Conservation (phyloP, 2,329 filamentous ascomycete genomes). For the Aspergillus aculeatinus region DNA sequence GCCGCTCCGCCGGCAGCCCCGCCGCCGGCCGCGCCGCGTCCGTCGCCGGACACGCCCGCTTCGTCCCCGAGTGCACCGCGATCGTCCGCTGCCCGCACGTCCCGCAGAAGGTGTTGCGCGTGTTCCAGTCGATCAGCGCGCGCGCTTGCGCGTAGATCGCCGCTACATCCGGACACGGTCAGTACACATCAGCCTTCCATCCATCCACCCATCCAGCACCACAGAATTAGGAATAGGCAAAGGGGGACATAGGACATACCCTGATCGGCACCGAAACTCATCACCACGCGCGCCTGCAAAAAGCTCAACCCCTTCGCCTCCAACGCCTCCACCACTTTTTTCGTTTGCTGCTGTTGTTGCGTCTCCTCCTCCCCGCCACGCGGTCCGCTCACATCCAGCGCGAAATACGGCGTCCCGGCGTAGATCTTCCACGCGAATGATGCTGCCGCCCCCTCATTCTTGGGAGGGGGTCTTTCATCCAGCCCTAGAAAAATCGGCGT, state of each 20-base stretch:
- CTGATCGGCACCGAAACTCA: constrained; percentile 60
- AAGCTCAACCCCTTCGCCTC: constrained; percentile 66
- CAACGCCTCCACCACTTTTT: constrained; percentile 58
- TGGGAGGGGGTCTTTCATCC: constrained; percentile 59
- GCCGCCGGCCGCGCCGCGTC: constrained; percentile 37
- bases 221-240: too few species aligned
- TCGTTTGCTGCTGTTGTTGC: constrained; percentile 49
- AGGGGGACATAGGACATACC: constrained; percentile 54
- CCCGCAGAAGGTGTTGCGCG: constrained; percentile 85
- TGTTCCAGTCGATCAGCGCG: constrained; percentile 90
- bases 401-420: constrained; percentile 80
- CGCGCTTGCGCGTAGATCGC: constrained; percentile 88
- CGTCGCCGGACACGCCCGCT: constrained; percentile 46
- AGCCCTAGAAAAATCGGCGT: constrained; percentile 83
- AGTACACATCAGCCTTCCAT: too few species aligned
- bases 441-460: constrained; percentile 31
- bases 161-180: constrained; percentile 51
- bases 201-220: too few species aligned
- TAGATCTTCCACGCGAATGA: constrained; percentile 57
- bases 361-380: constrained; percentile 62
- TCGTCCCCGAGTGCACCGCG: constrained; percentile 44
- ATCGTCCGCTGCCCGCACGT: constrained; percentile 82
- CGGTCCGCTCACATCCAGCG: constrained; percentile 75
- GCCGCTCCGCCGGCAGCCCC: constrained; percentile 48
- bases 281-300: constrained; percentile 63